A percentile compares a stretch with the other conserved stretches of the same genome.
Conservation (phyloP, 306 rosid species). For the Spatholobus suberectus region DNA sequence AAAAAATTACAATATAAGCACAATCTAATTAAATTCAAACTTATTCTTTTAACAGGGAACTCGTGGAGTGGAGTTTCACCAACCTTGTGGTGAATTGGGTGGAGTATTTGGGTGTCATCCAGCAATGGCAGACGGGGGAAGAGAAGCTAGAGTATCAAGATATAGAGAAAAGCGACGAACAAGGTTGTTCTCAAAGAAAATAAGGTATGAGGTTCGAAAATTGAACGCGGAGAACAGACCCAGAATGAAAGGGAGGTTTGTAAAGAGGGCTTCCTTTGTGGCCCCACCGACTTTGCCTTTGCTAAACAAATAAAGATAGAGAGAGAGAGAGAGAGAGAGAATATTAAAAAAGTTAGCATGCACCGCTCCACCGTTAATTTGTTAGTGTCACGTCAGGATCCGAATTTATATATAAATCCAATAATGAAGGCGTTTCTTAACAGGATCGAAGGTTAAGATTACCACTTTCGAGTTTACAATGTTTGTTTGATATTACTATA, state of each 20-base stretch:
- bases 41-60: conserved; percentile 41
- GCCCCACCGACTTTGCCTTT: conserved; percentile 33
- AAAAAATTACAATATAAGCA: too few relatives aligned
- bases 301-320: conserved; percentile 35
- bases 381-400: neutral
- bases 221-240: conserved; percentile 84
- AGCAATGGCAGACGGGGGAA: conserved; percentile 53
- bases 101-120: conserved; percentile 33
- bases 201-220: conserved; percentile 78
- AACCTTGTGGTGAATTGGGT: conserved; percentile 37
- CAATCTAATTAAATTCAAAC: too few relatives aligned
- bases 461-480: neutral
- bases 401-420: neutral
- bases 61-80: conserved; percentile 38
- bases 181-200: conserved; percentile 75
- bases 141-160: conserved; percentile 75
- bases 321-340: too few relatives aligned
- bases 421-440: neutral
- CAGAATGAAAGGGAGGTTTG: conserved; percentile 83
- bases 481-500: neutral
- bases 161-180: conserved; percentile 72
- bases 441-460: neutral
- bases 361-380: neutral
- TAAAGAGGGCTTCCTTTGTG: conserved; percentile 56
- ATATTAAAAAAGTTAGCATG: neutral